Conservation (phyloP, 2,329 filamentous ascomycete genomes). For the Verruconis gallopava region DNA sequence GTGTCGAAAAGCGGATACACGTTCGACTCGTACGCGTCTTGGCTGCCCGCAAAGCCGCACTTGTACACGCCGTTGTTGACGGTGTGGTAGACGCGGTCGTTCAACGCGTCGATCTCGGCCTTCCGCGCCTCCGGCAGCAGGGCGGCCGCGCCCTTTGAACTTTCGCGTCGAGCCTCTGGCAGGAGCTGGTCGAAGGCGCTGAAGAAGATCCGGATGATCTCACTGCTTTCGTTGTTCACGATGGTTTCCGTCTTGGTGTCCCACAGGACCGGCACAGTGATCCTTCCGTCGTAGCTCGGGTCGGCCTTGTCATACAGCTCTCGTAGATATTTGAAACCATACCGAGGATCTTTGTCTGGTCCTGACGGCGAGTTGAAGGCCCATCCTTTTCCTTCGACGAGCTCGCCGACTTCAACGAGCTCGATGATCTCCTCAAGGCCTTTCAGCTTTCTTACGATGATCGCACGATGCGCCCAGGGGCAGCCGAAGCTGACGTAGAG, state of each 20-base stretch:
- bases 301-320: conserved; percentile 51
- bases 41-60: conserved; percentile 44
- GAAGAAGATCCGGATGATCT: conserved; percentile 46
- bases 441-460: conserved; percentile 45
- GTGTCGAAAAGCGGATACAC: conserved; percentile 44
- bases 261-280: conserved; percentile 50
- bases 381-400: conserved; percentile 27
- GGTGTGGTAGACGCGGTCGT: conserved; percentile 41
- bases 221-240: conserved; percentile 35
- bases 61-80: conserved; percentile 50
- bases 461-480: conserved; percentile 49
- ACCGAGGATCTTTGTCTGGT: conserved; percentile 41
- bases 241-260: conserved; percentile 36
- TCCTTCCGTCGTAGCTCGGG: conserved; percentile 45
- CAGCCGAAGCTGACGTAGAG: conserved; percentile 39
- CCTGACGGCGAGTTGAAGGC: conserved; percentile 27
- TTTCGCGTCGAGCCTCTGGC: conserved; percentile 21
- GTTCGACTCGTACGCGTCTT: conserved; percentile 42
- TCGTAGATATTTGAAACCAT: conserved; percentile 44
- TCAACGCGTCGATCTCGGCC: conserved; percentile 38
- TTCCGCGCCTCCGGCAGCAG: conserved; percentile 41
- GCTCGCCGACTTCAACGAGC: conserved; percentile 42
- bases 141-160: conserved; percentile 23
- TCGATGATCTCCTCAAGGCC: conserved; percentile 40
- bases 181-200: conserved; percentile 41